A percentile compares a stretch with the other conserved stretches of the same genome.
Evolutionary conservation across 768 basidiomycete species (phyloP).

Genomic region (Cyathus striatus): DNA sequence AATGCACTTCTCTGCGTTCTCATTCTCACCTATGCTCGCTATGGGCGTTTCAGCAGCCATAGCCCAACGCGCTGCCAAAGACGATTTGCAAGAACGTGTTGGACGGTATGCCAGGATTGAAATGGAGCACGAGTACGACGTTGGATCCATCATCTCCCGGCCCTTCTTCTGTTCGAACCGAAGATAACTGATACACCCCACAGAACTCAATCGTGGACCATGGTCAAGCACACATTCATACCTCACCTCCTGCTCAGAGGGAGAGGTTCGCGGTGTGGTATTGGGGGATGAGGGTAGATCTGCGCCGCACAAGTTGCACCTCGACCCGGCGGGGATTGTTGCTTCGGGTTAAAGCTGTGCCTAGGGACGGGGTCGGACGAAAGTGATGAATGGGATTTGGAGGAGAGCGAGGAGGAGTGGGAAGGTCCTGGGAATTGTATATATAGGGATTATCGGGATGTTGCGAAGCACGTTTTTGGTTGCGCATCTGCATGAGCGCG

Average conservation of each 20-base stretch:
- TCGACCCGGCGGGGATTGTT: slow-evolving; percentile 74
- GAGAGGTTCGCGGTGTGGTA: slow-evolving; percentile 72
- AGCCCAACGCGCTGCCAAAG: slow-evolving; percentile 14
- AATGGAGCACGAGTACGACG: slow-evolving; percentile 45
- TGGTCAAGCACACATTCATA: slow-evolving; percentile 62
- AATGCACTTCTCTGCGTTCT: slow-evolving; percentile 34
- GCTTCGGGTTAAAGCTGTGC: slow-evolving; percentile 61
- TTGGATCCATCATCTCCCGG: slow-evolving; percentile 86
- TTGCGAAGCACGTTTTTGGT: slow-evolving; percentile 77
- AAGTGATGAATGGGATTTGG: slow-evolving; percentile 73
- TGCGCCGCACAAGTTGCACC: slow-evolving; percentile 71
- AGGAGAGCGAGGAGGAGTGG: slow-evolving; percentile 79
- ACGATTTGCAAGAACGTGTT: slow-evolving; percentile 4
- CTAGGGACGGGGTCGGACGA: slow-evolving; percentile 73
- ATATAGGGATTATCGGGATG: slow-evolving; percentile 80
- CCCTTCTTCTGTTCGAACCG: slow-evolving; percentile 85
- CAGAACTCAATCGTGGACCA: slow-evolving; percentile 76
- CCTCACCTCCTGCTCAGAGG: slow-evolving; percentile 56
- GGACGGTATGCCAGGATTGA: no score
- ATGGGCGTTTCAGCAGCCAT: slow-evolving; percentile 19
- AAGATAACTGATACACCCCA: slow-evolving; percentile 62
- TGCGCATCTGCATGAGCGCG: slow-evolving; percentile 60
- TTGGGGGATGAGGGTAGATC: slow-evolving; percentile 75
- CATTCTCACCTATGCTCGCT: slow-evolving; percentile 36
- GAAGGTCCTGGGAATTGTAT: slow-evolving; percentile 72